Percentiles rank a stretch among this genome's conserved stretches.
phyloP scores from a whole-genome alignment of 768 basidiomycete species.

The Suillus sp. region DNA sequence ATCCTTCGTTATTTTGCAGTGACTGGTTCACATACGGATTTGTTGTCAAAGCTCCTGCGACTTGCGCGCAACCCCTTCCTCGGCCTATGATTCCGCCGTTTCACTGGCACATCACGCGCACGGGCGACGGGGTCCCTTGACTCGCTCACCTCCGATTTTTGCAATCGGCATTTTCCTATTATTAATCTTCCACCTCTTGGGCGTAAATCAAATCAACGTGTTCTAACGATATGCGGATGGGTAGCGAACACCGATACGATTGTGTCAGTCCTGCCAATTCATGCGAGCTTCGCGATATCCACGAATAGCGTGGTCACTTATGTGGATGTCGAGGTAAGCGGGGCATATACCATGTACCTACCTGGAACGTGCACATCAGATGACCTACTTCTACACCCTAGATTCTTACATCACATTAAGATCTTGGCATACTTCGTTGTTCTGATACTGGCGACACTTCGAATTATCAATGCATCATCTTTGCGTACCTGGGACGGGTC shows the following conservation, averaged over 20 bases:
- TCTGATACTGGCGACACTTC: background rate
- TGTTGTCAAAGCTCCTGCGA: background rate
- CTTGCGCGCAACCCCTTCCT: background rate
- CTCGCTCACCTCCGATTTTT: background rate
- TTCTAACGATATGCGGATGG: constrained; percentile 3
- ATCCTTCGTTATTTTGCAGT: background rate
- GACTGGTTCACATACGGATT: background rate
- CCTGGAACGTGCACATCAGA: background rate
- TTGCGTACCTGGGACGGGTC: background rate
- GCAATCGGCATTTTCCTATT: background rate
- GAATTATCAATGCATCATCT: background rate
- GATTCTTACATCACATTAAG: background rate
- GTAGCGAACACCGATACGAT: background rate
- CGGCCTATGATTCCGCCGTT: background rate
- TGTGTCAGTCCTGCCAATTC: background rate
- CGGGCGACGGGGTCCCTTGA: background rate
- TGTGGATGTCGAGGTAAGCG: background rate
- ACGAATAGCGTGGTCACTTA: background rate
- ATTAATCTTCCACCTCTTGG: background rate
- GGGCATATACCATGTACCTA: background rate
- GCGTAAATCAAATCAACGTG: constrained; percentile 5
- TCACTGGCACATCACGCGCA: background rate
- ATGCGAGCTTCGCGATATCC: background rate
- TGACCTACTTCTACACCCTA: background rate
- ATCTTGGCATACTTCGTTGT: background rate